Percentiles rank a stretch among this genome's conserved stretches.
Conservation (phyloP, 805 yeast species). For the Pichia cephalocereana region DNA sequence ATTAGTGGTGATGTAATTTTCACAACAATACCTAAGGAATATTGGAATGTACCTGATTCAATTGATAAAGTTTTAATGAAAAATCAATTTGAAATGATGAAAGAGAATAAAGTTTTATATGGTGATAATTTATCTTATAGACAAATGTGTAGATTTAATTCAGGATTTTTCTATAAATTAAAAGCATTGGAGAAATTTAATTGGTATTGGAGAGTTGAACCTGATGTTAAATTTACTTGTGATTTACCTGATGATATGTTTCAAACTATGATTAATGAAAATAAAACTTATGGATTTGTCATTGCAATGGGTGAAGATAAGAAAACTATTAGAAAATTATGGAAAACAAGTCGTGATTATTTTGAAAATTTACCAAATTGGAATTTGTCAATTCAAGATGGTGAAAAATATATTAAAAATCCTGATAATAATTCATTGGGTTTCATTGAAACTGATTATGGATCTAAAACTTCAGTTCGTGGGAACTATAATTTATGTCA, state of each 20-base stretch:
- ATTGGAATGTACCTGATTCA: constrained; percentile 39
- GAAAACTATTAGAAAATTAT: constrained; percentile 39
- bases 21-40: constrained; percentile 33
- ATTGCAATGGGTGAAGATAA: constrained; percentile 40
- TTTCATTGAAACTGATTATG: constrained; percentile 37
- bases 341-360: constrained; percentile 37
- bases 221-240: constrained; percentile 39
- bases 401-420: constrained; percentile 20
- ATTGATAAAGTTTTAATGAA: constrained; percentile 30
- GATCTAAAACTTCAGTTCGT: constrained; percentile 32
- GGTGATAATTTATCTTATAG: constrained; percentile 56
- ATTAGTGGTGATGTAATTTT: constrained; percentile 36
- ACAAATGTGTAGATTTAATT: constrained; percentile 51
- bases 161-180: constrained; percentile 46
- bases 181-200: constrained; percentile 35
- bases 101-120: constrained; percentile 34
- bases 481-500: constrained; percentile 45
- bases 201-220: constrained; percentile 55
- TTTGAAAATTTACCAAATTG: constrained; percentile 20
- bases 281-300: constrained; percentile 41
- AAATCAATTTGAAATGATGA: constrained; percentile 19
- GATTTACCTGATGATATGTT: constrained; percentile 42
- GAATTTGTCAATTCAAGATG: constrained; percentile 4
- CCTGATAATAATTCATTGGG: constrained; percentile 32
- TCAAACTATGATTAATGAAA: constrained; percentile 36